Evolutionary conservation across 805 yeast genomes (phyloP).

Genomic region (Danielozyma ontarioensis): DNA sequence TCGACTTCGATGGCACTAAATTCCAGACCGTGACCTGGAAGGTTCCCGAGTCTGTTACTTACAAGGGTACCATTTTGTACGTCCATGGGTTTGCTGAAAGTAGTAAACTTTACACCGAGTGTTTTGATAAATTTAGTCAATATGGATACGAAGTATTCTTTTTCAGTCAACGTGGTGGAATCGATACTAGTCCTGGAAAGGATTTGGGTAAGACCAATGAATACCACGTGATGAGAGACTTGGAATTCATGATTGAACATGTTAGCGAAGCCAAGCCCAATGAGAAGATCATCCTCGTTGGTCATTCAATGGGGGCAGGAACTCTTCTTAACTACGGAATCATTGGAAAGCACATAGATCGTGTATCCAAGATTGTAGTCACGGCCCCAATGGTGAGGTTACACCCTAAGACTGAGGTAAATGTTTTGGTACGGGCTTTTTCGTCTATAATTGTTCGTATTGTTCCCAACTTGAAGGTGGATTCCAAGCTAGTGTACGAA

Average conservation of each 20-base stretch:
- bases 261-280: constrained; percentile 31
- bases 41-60: constrained; percentile 25
- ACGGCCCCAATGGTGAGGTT: constrained; percentile 58
- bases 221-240: constrained; percentile 48
- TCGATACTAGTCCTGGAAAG: constrained; percentile 54
- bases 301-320: constrained; percentile 85
- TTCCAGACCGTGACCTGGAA: constrained; percentile 39
- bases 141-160: constrained; percentile 61
- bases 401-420: constrained; percentile 59
- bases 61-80: constrained; percentile 51
- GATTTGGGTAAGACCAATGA: constrained; percentile 56
- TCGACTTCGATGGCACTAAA: constrained; percentile 33
- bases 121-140: constrained; percentile 47
- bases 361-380: constrained; percentile 43
- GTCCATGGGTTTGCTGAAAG: constrained; percentile 74
- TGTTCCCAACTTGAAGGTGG: constrained; percentile 47
- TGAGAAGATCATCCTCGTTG: constrained; percentile 48
- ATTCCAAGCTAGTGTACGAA: constrained; percentile 52
- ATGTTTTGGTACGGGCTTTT: constrained; percentile 31
- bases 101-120: constrained; percentile 42
- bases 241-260: constrained; percentile 50
- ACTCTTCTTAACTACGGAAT: constrained; percentile 59
- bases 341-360: constrained; percentile 44
- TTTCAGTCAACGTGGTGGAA: constrained; percentile 76
- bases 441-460: constrained; percentile 35